Evolutionary conservation across 768 basidiomycete species (phyloP).

Genomic region (Hypholoma sublateritium): DNA sequence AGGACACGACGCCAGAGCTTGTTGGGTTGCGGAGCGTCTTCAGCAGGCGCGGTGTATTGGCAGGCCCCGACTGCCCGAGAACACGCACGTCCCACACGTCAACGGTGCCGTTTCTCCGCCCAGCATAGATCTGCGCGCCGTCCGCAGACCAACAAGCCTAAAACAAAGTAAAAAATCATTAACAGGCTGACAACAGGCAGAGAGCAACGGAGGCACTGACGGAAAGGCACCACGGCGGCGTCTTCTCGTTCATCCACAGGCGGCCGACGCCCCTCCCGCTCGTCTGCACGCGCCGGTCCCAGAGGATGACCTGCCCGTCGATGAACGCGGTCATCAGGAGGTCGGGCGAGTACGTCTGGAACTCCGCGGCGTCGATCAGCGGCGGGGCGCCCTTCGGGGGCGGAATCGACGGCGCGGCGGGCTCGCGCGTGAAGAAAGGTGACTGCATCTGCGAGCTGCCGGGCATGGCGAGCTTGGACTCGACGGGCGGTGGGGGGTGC

Average conservation of each 20-base stretch:
- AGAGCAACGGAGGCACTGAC: constrained; percentile 44
- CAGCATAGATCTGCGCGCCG: constrained; percentile 87
- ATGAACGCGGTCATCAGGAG: constrained; percentile 86
- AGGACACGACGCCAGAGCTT: constrained; percentile 90
- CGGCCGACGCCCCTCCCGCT: constrained; percentile 75
- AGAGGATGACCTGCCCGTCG: constrained; percentile 90
- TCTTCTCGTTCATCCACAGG: constrained; percentile 88
- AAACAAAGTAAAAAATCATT: neutral
- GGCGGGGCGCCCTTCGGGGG: constrained; percentile 79
- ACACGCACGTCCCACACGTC: constrained; percentile 95
- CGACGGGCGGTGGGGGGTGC: constrained; percentile 8
- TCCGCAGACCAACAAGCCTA: constrained; percentile 95
- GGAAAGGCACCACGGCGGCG: constrained; percentile 94
- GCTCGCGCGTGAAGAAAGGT: constrained; percentile 13
- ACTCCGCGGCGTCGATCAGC: constrained; percentile 60
- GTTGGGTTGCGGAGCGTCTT: constrained; percentile 84
- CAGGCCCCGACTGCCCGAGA: constrained; percentile 61
- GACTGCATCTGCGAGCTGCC: constrained; percentile 15
- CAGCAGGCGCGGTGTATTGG: constrained; percentile 70
- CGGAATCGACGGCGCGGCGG: constrained; percentile 33
- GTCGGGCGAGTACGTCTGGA: constrained; percentile 73
- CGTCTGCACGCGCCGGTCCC: constrained; percentile 78
- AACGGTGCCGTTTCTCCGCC: constrained; percentile 85
- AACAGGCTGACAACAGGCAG: neutral
- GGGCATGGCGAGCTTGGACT: constrained; percentile 24